Percentiles rank a stretch among this genome's conserved stretches.
Evolutionary conservation across 2,329 filamentous ascomycete species (phyloP).

Genomic region (Fusarium marasasianum): DNA sequence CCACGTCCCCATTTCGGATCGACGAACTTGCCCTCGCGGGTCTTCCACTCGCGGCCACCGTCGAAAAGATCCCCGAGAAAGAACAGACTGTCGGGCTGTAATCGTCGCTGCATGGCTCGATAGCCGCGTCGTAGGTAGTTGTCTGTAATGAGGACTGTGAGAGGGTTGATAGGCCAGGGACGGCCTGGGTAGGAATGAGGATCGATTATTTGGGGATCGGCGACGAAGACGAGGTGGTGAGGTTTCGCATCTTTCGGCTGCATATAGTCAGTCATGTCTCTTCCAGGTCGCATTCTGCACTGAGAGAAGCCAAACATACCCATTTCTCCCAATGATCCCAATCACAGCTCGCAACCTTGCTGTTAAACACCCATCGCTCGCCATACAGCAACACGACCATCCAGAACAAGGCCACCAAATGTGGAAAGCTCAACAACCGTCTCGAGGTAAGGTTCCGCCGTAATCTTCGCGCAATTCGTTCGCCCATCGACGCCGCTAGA

Average conservation of each 20-base stretch:
- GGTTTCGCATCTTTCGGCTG: constrained; percentile 82
- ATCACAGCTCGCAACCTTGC: constrained; percentile 74
- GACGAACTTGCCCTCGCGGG: constrained; percentile 66
- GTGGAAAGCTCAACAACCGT: constrained; percentile 70
- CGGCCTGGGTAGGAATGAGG: constrained; percentile 94
- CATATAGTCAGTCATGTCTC: constrained; percentile 24
- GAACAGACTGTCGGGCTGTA: constrained; percentile 87
- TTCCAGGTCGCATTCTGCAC: neutral
- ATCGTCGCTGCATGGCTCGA: constrained; percentile 74
- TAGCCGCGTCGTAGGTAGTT: constrained; percentile 89
- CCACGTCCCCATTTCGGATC: constrained; percentile 67
- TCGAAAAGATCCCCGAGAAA: constrained; percentile 97
- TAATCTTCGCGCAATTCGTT: constrained; percentile 43
- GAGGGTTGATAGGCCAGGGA: constrained; percentile 64
- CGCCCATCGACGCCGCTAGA: constrained; percentile 45
- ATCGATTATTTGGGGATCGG: constrained; percentile 92
- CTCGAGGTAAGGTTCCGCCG: constrained; percentile 58
- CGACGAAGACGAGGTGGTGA: constrained; percentile 84
- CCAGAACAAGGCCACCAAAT: constrained; percentile 78
- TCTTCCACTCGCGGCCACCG: constrained; percentile 94
- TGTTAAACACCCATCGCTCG: constrained; percentile 80
- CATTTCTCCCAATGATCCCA: constrained; percentile 95
- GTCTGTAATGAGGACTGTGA: constrained; percentile 76
- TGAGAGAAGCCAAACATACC: constrained; percentile 63
- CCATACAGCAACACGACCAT: constrained; percentile 82